phyloP scores from a whole-genome alignment of 768 basidiomycete genomes.

The Panaeolus papilionaceus region DNA sequence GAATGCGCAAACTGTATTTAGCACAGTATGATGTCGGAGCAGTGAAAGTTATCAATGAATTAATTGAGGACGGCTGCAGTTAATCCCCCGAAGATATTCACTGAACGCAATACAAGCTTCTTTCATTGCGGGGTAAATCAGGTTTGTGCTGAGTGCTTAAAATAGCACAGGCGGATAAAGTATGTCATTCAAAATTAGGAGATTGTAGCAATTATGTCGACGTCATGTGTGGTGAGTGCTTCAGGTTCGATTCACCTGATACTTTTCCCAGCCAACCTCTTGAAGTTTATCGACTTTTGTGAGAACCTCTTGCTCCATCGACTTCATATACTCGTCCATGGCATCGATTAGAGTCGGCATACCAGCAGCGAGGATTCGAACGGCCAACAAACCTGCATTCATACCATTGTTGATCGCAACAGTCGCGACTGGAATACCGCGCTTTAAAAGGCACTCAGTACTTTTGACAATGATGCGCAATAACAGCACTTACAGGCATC shows the following conservation, averaged over 20 bases:
- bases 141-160: background rate
- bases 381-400: slow-evolving; percentile 91
- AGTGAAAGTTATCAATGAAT: background rate
- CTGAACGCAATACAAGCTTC: background rate
- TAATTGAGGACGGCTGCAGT: slow-evolving; percentile 4
- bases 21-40: background rate
- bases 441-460: slow-evolving; percentile 47
- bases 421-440: slow-evolving; percentile 96
- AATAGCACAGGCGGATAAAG: slow-evolving; percentile 3
- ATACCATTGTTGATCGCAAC: slow-evolving; percentile 96
- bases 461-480: slow-evolving; percentile 4
- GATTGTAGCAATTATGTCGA: background rate
- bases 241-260: slow-evolving; percentile 50
- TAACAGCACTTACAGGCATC: slow-evolving; percentile 82
- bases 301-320: slow-evolving; percentile 33
- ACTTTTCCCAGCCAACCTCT: slow-evolving; percentile 86
- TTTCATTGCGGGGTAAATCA: slow-evolving; percentile 13
- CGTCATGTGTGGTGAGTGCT: background rate
- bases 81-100: slow-evolving; percentile 7
- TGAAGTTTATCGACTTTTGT: slow-evolving; percentile 49
- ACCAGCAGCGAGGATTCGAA: slow-evolving; percentile 84
- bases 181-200: background rate
- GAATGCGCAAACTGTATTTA: background rate
- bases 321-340: slow-evolving; percentile 78
- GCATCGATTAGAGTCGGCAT: slow-evolving; percentile 66